A percentile compares a stretch with the other conserved stretches of the same genome.
Evolutionary conservation across 2,329 filamentous ascomycete species (phyloP).

Genomic region (Fusarium chlamydosporum): DNA sequence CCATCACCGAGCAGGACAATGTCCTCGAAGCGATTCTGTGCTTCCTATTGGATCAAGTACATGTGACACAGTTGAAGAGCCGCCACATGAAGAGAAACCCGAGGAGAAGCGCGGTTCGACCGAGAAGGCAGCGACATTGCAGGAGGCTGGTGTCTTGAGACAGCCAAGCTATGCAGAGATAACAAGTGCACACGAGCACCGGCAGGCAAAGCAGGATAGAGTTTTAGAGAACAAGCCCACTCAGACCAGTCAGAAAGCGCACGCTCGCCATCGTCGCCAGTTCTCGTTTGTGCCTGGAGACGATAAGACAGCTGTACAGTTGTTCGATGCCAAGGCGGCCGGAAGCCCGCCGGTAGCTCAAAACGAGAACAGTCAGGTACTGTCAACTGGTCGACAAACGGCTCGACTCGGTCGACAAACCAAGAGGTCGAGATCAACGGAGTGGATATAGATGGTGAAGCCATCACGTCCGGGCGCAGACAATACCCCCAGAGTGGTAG

Average conservation of each 20-base stretch:
- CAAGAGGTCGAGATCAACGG: constrained; percentile 38
- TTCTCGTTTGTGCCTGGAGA: constrained; percentile 52
- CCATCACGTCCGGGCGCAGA: constrained; percentile 15
- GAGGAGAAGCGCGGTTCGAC: constrained; percentile 19
- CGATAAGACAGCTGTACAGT: constrained; percentile 33
- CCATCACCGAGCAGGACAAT: constrained; percentile 16
- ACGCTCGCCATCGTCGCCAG: constrained; percentile 42
- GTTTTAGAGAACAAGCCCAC: constrained; percentile 6
- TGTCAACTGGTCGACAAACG: background rate
- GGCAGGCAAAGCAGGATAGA: constrained; percentile 2
- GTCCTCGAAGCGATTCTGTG: background rate
- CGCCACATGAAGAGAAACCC: constrained; percentile 17
- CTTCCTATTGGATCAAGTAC: constrained; percentile 13
- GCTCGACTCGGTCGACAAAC: constrained; percentile 7
- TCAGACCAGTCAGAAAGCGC: constrained; percentile 1
- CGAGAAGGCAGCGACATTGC: constrained; percentile 3
- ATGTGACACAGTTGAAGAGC: constrained; percentile 5
- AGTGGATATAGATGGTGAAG: constrained; percentile 25
- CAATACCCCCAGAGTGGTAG: constrained; percentile 9
- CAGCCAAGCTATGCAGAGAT: constrained; percentile 1
- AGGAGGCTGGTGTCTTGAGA: constrained; percentile 7
- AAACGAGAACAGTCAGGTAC: constrained; percentile 5
- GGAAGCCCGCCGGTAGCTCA: constrained; percentile 3
- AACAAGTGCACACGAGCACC: constrained; percentile 7
- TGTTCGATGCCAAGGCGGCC: constrained; percentile 3